Percentiles rank a stretch among this genome's conserved stretches.
phyloP scores from a whole-genome alignment of 2,329 filamentous ascomycete species.

The Tolypocladium tropicale region DNA sequence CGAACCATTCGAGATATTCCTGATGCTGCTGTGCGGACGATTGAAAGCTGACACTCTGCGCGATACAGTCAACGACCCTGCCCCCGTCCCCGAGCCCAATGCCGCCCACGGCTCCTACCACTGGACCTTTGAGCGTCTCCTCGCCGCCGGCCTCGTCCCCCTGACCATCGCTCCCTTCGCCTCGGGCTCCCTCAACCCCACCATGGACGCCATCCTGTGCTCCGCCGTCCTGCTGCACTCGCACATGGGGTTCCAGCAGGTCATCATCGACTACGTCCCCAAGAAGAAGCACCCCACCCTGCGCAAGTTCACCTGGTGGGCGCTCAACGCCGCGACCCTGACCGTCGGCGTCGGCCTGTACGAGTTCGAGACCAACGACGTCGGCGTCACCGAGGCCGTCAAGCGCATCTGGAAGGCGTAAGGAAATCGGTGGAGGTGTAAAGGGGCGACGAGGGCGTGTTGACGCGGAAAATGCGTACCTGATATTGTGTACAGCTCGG shows the following conservation, averaged over 20 bases:
- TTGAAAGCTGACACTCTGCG: conserved; percentile 1
- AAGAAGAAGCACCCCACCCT: conserved; percentile 55
- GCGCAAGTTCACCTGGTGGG: conserved; percentile 63
- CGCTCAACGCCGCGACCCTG: conserved; percentile 67
- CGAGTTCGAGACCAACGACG: conserved; percentile 98
- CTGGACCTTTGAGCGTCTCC: conserved; percentile 89
- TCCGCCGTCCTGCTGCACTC: conserved; percentile 80
- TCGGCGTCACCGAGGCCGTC: conserved; percentile 82
- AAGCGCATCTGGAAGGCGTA: conserved; percentile 84
- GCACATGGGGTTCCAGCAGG: conserved; percentile 87
- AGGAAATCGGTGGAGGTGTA: neutral
- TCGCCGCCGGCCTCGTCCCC: conserved; percentile 74
- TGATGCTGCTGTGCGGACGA: neutral
- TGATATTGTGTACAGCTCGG: neutral
- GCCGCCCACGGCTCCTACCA: conserved; percentile 91
- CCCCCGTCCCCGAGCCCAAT: conserved; percentile 58
- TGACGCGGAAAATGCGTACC: neutral
- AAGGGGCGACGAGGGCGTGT: neutral
- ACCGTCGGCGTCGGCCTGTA: conserved; percentile 82
- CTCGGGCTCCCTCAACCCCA: conserved; percentile 80
- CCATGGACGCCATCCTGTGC: conserved; percentile 78
- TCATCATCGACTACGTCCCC: conserved; percentile 89
- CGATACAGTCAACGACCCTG: conserved; percentile 71
- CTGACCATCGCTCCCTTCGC: conserved; percentile 87
- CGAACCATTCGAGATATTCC: neutral